Evolutionary conservation across 169 alveolate species (phyloP), one percentile per base, ranked within the genome.

Genomic region (Babesia bovis): DNA sequence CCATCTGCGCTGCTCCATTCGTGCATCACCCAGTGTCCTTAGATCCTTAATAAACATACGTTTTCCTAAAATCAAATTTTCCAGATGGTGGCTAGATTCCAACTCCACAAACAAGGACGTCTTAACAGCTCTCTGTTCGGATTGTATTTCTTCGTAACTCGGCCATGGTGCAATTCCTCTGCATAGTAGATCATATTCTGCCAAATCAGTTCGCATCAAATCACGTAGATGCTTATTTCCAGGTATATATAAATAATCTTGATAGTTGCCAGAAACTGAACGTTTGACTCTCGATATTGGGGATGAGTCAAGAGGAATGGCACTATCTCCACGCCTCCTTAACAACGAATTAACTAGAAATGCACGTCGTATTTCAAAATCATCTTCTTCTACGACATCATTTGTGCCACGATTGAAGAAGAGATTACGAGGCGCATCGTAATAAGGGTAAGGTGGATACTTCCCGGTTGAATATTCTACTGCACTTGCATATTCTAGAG

Each of bases 131-230:
- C 76, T 41, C 7, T 61, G 65, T 25, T 69, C 66, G 12, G 50
- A 40, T 50, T 69, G 42, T 19, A 84, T 59, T 50, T 87, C 79
- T 28, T 74, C 79, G 61, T 55, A 74, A n/a, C 77, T 72, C 32
- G 93, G 93, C 93, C 93, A 87, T 3, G 90, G 89, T 1, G 87
- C 93, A 13, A 87, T 58, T 6, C 93, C 93, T 41, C 57, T 81
- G 36, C 76, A 47, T 10, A 84, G 58, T 15, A 72, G 77, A 44
- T 87, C 93, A 45, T 87, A 87, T 50, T 77, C 93, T 4, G 93
- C 83, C 32, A 87, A 49, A 30, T 87, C 93, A 65, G 77, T 75
- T 83, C 60, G 55, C 77, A 70, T 59, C 47, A 60, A 63, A 44
- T 52, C 86, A 52, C 53, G 59, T 38, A 7, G 63, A 17, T 26